phyloP scores from a whole-genome alignment of 1,139 yeast genomes.

The Debaryomyces psychrophilus region DNA sequence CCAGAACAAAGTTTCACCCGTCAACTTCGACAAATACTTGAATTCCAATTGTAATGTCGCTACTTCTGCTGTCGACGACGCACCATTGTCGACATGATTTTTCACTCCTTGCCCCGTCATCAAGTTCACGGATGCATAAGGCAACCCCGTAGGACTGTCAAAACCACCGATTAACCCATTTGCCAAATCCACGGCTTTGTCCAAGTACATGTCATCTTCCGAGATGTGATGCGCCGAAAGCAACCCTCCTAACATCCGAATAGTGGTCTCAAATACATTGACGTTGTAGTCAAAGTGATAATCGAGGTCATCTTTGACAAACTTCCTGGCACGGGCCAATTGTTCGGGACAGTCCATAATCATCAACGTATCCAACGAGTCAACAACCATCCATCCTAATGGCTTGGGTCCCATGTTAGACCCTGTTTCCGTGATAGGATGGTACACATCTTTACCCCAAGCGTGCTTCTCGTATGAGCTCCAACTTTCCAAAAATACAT shows the following conservation, averaged over 20 bases:
- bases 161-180: conserved; percentile 70
- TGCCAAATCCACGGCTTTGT: conserved; percentile 77
- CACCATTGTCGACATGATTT: conserved; percentile 65
- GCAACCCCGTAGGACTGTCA: conserved; percentile 65
- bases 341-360: conserved; percentile 78
- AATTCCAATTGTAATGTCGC: conserved; percentile 87
- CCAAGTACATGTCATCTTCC: conserved; percentile 68
- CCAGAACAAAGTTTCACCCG: conserved; percentile 84
- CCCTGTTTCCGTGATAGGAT: conserved; percentile 61
- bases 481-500: conserved; percentile 80
- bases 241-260: conserved; percentile 91
- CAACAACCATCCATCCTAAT: conserved; percentile 94
- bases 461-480: conserved; percentile 73
- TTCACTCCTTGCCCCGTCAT: conserved; percentile 60
- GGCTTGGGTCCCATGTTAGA: conserved; percentile 82
- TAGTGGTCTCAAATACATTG: conserved; percentile 89
- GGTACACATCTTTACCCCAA: conserved; percentile 63
- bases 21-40: conserved; percentile 76
- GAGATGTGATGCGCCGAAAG: conserved; percentile 79
- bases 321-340: conserved; percentile 62
- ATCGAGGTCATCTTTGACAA: conserved; percentile 64
- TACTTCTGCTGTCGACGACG: conserved; percentile 86
- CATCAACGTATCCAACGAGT: conserved; percentile 80
- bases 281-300: conserved; percentile 68
- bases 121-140: conserved; percentile 79